Evolutionary conservation across 768 basidiomycete genomes (phyloP), one percentile per base, ranked within the genome.

Genomic region (Boletus fagicola): DNA sequence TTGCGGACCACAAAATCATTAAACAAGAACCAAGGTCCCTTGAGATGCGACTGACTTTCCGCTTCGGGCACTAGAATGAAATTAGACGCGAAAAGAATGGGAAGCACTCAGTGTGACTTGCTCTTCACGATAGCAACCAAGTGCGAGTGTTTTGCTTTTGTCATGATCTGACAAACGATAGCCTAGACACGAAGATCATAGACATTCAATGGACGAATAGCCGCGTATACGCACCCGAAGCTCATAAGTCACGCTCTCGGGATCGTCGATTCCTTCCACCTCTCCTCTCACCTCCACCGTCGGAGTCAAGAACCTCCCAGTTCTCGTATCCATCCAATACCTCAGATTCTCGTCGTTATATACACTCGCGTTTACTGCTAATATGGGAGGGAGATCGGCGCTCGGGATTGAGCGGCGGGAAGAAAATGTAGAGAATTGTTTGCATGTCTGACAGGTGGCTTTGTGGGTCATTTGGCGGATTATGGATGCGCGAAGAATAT

Each of bases 1-100:
- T 91, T 90, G 48, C 79, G 79, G 13, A 99, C 97, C 1, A 86
- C 80, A 67, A 99, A 99, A 67, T 99, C 97, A 67, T 99, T 99
- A 84, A 98, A 98, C 53, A 98, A 72, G 65, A 88, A 88, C 97
- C 97, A 99, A 1, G 85, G 83, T 53, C 83, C 85, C 24, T 62
- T 65, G 20, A 62, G 62, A 51, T 77, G 72, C 1, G 67, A 55
- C 12, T 75, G 66, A 9, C 66, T 71, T 65, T 87, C 85, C 1
- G 82, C 82, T 55, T 87, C 85, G 0, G 90, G 90, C 39, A 94
- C 91, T 93, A 60, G 5, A 30, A 24, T 33, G 42, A 51, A 43
- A 53, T 59, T 16, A 49, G 39, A 46, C 3, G 26, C 2, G 12
- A 8, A 46, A 38, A 47, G 26, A 38, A n/a, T 28, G 5, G 13